A percentile compares a stretch with the other conserved stretches of the same genome.
phyloP scores from a whole-genome alignment of 2,329 filamentous ascomycete species.

The Hypoxylon sp. region DNA sequence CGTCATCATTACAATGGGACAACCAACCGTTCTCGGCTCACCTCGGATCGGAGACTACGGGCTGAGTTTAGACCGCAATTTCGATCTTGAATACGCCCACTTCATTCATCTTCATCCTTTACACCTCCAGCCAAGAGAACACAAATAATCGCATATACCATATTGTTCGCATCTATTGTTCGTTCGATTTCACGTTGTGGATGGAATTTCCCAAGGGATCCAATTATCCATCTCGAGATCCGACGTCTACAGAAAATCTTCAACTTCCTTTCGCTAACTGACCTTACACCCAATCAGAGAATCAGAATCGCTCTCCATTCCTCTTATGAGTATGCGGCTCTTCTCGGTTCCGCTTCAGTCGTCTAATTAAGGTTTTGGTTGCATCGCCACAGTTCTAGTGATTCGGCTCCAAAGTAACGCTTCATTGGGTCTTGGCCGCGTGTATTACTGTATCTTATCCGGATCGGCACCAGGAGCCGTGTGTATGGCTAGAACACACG shows the following conservation, averaged over 20 bases:
- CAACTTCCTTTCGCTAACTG: conserved; percentile 7
- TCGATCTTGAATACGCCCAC: conserved; percentile 3
- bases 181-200: neutral
- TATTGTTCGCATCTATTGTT: neutral
- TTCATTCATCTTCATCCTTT: neutral
- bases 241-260: conserved; percentile 8
- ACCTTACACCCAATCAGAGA: conserved; percentile 23
- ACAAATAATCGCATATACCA: neutral
- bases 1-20: conserved; percentile 17
- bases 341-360: conserved; percentile 20
- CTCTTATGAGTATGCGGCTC: conserved; percentile 40
- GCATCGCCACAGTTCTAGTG: conserved; percentile 40
- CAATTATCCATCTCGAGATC: neutral
- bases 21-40: conserved; percentile 23
- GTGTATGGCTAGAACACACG: conserved; percentile 25
- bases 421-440: conserved; percentile 38
- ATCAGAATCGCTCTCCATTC: conserved; percentile 1
- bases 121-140: neutral
- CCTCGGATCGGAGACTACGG: conserved; percentile 26
- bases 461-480: conserved; percentile 27
- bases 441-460: conserved; percentile 45
- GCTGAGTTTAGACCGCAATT: conserved; percentile 6
- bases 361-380: conserved; percentile 46
- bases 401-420: conserved; percentile 31
- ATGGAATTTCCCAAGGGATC: neutral